Percentiles rank a stretch among this genome's conserved stretches.
phyloP scores from a whole-genome alignment of 164 flowering plant species.

The Annona squamosa region DNA sequence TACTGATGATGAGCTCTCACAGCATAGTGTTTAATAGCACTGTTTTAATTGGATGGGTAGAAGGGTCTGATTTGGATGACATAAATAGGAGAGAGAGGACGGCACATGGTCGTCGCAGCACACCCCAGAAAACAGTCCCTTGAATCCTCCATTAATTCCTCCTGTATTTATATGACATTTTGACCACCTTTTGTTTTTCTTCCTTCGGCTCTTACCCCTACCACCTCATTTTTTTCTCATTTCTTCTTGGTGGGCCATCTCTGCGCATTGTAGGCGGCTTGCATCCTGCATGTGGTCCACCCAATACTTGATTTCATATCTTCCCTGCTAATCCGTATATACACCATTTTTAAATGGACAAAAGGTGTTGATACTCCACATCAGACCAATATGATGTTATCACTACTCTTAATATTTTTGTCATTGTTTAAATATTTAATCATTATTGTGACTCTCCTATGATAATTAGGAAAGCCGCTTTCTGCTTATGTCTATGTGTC shows the following conservation, averaged over 20 bases:
- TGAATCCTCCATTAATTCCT: conserved; percentile 41
- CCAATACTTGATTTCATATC: too few relatives aligned
- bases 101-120: conserved; percentile 25
- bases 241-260: conserved; percentile 1
- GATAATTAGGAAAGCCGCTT: too few relatives aligned
- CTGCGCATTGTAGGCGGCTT: neutral
- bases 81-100: conserved; percentile 35
- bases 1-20: conserved; percentile 4
- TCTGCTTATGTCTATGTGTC: too few relatives aligned
- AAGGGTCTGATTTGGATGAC: conserved; percentile 12
- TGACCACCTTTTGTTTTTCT: conserved; percentile 17
- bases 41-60: conserved; percentile 7
- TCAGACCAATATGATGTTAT: too few relatives aligned
- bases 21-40: conserved; percentile 4
- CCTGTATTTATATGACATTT: conserved; percentile 25
- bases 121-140: conserved; percentile 33
- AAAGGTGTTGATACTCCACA: too few relatives aligned
- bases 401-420: too few relatives aligned
- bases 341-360: too few relatives aligned
- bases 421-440: too few relatives aligned
- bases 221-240: neutral
- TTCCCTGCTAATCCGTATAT: too few relatives aligned
- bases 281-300: too few relatives aligned
- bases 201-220: neutral
- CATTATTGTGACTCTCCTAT: too few relatives aligned